Evolutionary conservation across 108 stramenopile genomes (phyloP).

Genomic region (Cylindrotheca fusiformis): DNA sequence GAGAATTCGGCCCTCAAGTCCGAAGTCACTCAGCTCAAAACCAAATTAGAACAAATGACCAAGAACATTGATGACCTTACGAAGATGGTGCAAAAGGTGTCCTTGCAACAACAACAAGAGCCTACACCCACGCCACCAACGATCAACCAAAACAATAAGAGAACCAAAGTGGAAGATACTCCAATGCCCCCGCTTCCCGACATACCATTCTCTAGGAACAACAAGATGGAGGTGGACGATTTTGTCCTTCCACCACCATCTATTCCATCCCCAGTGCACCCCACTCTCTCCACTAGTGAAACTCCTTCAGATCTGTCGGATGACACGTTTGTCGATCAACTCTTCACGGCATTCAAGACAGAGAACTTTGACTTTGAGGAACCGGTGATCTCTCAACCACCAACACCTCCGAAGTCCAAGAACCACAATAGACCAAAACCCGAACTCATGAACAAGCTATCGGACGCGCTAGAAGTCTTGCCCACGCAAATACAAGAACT

Average conservation of each 20-base stretch:
- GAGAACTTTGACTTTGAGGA: conserved; percentile 29
- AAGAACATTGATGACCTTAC: conserved; percentile 82
- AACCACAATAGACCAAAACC: conserved; percentile 51
- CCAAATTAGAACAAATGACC: conserved; percentile 74
- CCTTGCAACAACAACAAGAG: conserved; percentile 39
- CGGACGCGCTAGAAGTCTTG: conserved; percentile 66
- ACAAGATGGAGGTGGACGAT: conserved; percentile 15
- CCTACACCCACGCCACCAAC: background rate
- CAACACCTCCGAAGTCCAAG: background rate
- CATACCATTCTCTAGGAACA: conserved; percentile 9
- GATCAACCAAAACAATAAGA: conserved; percentile 22
- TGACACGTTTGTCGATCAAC: conserved; percentile 52
- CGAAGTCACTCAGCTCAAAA: conserved; percentile 66
- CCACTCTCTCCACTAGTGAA: conserved; percentile 21
- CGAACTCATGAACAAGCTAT: conserved; percentile 71
- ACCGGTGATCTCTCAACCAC: background rate
- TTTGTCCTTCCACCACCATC: conserved; percentile 30
- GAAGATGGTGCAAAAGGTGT: conserved; percentile 63
- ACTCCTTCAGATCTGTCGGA: conserved; percentile 35
- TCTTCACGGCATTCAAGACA: conserved; percentile 50
- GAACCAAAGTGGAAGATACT: conserved; percentile 11
- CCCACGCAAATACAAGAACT: conserved; percentile 79
- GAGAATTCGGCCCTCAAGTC: conserved; percentile 45
- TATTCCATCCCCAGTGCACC: conserved; percentile 16
- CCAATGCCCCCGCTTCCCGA: conserved; percentile 17